phyloP scores from a whole-genome alignment of 1,284 basidiomycete species.

The Puccinia horiana region DNA sequence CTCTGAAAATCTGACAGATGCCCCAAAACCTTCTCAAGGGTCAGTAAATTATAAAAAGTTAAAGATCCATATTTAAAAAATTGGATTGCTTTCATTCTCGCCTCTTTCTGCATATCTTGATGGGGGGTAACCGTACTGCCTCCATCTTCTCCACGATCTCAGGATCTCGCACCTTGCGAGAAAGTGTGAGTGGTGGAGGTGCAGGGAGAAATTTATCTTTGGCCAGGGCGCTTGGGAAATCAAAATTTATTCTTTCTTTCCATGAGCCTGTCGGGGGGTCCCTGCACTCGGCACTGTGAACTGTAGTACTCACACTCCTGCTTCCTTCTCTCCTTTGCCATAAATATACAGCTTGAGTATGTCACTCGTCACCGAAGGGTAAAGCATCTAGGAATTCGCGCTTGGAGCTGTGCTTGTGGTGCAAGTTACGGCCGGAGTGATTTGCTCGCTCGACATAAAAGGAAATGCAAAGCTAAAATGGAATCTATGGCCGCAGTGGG shows the following conservation, averaged over 20 bases:
- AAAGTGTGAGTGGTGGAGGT: background rate
- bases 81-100: background rate
- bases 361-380: constrained; percentile 33
- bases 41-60: constrained; percentile 7
- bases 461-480: constrained; percentile 28
- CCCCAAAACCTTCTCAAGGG: constrained; percentile 40
- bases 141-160: background rate
- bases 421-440: constrained; percentile 32
- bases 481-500: background rate
- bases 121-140: background rate
- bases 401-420: constrained; percentile 40
- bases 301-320: background rate
- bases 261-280: background rate
- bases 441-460: constrained; percentile 28
- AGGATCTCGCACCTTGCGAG: background rate
- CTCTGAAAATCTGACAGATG: constrained; percentile 1
- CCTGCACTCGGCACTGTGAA: background rate
- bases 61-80: background rate
- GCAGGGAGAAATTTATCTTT: background rate
- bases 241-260: background rate
- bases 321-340: no score
- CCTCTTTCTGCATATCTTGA: background rate
- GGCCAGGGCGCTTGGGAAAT: background rate
- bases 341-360: constrained; percentile 38
- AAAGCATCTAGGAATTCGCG: constrained; percentile 33